phyloP scores from a whole-genome alignment of 108 stramenopile species.

The Asterionellopsis glacialis region DNA sequence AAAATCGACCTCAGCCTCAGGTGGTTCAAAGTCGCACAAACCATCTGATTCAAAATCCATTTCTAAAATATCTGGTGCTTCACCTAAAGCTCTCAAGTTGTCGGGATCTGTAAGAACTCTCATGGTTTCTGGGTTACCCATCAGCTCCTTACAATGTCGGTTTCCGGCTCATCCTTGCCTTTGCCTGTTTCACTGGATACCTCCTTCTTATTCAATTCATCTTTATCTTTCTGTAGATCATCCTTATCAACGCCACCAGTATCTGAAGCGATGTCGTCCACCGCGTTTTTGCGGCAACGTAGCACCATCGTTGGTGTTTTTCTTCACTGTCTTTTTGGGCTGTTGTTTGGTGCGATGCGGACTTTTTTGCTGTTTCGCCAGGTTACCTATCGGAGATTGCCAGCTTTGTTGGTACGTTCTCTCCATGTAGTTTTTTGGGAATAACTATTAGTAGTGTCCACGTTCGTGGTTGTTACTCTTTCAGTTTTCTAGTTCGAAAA shows the following conservation, averaged over 20 bases:
- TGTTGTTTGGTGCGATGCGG: no score
- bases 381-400: no score
- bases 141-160: no score
- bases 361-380: no score
- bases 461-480: no score
- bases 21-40: neutral
- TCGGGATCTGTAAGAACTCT: constrained; percentile 45
- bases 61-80: constrained; percentile 39
- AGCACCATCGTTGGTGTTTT: no score
- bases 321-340: no score
- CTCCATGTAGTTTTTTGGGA: no score
- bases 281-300: neutral
- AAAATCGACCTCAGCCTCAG: constrained; percentile 2
- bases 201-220: neutral
- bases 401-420: no score
- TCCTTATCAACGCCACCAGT: neutral
- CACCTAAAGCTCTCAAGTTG: constrained; percentile 49
- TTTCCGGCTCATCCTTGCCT: constrained; percentile 27
- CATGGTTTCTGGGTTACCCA: constrained; percentile 50
- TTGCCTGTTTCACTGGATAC: neutral
- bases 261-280: neutral
- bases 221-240: constrained; percentile 2
- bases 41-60: constrained; percentile 39
- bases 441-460: no score
- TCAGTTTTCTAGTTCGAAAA: no score